Base-by-base conservation (phyloP, 345 rosid genomes). In the Arabidopsis suecica region DNA sequence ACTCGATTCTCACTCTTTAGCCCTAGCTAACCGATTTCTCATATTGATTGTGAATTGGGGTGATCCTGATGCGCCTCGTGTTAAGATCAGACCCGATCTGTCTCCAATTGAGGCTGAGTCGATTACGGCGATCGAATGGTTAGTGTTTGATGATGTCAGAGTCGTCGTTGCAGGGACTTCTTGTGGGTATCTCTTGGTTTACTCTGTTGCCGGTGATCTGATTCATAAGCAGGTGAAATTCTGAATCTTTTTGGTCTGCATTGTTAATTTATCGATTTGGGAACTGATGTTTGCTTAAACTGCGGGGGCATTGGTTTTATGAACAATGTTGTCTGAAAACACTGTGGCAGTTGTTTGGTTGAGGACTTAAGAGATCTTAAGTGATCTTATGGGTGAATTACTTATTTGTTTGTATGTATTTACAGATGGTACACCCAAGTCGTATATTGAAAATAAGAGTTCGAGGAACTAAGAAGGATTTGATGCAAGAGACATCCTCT, bases 41-140 rank as follows among this genome's bases (percentile, higher is more conserved):
- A 75, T 92, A 20, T 50, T 92, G 77, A 68, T 95, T 50, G 79
- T 86, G 49, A 83, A 83, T 18, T 92, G 99, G 97, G 85, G 87
- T 71, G 91, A 88, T 48, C 81, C 83, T 22, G 84, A 82, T 48
- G 84, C 78, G 23, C 85, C 82, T n/a, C 84, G 87, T 11, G 58
- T 88, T 80, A 92, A 89, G 88, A 90, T 95, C 87, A 92, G 92
- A 10, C 97, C 97, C 67, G 90, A 92, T 12, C 75, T 92, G 23
- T 92, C 94, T 68, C 96, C 99, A 0, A 90, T 89, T 68, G 89
- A 88, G 68, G 76, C 94, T 4, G 97, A 95, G 71, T 76, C 48
- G 65, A 83, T 90, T 51, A 83, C 88, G 4, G 91, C 98, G 38
- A 55, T 95, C 13, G 97, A 89, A 51, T 95, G 99, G 98, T 69